Conservation (phyloP, 2,329 filamentous ascomycete genomes). For the Colletotrichum navitas region DNA sequence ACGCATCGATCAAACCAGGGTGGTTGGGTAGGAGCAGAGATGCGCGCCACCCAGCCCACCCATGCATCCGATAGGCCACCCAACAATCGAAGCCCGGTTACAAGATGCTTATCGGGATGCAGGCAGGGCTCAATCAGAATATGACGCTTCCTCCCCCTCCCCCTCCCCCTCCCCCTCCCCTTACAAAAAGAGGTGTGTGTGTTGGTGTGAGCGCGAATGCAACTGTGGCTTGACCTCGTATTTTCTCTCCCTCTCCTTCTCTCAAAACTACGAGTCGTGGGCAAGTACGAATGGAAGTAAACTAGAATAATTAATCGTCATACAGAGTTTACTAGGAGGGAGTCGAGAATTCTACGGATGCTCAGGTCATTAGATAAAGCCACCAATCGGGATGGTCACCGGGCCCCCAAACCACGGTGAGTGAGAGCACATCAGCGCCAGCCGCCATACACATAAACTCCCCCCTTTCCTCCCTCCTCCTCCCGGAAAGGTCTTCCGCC, state of each 20-base stretch:
- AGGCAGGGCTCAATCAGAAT: background rate
- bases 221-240: background rate
- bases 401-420: slow-evolving; percentile 16
- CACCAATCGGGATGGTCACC: slow-evolving; percentile 35
- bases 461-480: too few species aligned
- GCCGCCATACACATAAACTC: slow-evolving; percentile 12
- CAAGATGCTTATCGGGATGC: slow-evolving; percentile 15
- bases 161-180: background rate
- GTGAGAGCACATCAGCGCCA: slow-evolving; percentile 2
- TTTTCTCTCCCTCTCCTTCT: too few species aligned
- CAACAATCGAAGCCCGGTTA: slow-evolving; percentile 7
- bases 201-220: background rate
- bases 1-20: slow-evolving; percentile 23
- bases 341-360: background rate
- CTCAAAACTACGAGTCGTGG: background rate
- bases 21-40: background rate
- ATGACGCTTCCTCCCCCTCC: background rate
- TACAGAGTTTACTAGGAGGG: too few species aligned
- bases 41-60: slow-evolving; percentile 1
- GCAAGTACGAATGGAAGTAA: background rate
- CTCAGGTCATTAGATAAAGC: background rate
- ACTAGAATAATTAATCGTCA: too few species aligned
- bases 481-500: slow-evolving; percentile 30
- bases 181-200: background rate
- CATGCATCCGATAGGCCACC: background rate